Base-by-base conservation (phyloP, 75 land plant genomes). In the Pseudotsuga menziesii region DNA sequence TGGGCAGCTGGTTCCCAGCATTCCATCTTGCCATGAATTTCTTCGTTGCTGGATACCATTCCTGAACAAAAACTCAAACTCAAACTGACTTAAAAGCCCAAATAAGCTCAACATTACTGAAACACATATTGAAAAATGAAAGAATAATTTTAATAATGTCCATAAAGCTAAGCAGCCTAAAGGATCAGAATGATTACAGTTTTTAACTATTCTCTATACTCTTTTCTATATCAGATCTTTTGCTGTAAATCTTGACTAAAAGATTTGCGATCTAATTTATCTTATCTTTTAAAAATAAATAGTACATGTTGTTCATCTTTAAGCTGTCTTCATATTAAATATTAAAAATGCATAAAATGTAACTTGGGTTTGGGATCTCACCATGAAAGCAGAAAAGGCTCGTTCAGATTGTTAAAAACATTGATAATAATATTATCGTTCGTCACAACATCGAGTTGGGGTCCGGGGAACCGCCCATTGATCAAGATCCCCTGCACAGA, bases 381-480 rank as follows among this genome's bases (percentile, higher is more conserved):
- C 95, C 95, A 93, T 35, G 93, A 81, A 35, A 93, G 56, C 54
- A 93, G 86, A 2, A 91, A 72, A 2, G 91, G 93, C 75, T 91
- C 89, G 56, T 82, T 83, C 58, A 93, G 58, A 2, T 80, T 36
- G 76, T 91, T 93, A 76, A 54, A 77, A 23, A 91, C 86, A 61
- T 87, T 93, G 79, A 93, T 71, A 22, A 77, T 58, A 4, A 93
- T 14, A 58, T 77, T 74, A 75, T 89, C 85, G 52, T 93, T 91
- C 55, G 95, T 91, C 12, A 83, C 79, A 26, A 83, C 59, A 48
- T 91, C 76, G 69, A 93, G 70, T 25, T 83, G 75, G 32, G 95
- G 95, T 4, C 95, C 95, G 7, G 93, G 95, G 52, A 93, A 93
- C 61, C 75, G 81, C 2, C 86, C 91, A 76, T 91, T 93, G 58